Base-by-base conservation (phyloP, 805 yeast species). In the Torulaspora delbrueckii region DNA sequence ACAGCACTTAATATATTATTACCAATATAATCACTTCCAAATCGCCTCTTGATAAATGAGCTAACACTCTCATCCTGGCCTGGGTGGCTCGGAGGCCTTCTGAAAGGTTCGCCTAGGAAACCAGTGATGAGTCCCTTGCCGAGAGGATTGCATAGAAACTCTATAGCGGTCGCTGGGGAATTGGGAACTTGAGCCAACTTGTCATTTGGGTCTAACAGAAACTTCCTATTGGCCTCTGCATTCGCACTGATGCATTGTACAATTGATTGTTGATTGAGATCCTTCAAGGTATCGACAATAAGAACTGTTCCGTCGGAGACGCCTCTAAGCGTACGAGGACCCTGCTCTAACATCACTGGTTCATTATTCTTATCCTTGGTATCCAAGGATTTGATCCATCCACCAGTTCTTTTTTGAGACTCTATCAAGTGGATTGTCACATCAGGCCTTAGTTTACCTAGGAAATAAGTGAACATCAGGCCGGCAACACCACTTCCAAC, bases 401-500 rank as follows among this genome's bases (percentile, higher is more conserved):
- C 99, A 10, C 96, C 97, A 4, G 78, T 65, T 32, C 79, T 67
- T 0, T 57, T 44, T 1, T 72, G 51, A 13, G 74, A 60, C 51
- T 91, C 98, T 47, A 74, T 76, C 0, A 91, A 58, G 1, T 77
- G 77, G 37, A 91, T 74, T 3, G 68, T 65, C 14, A 86, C 55
- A 62, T 89, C 96, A 0, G 96, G 96, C 41, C 96, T 72, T n/a
- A 87, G 62, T 44, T 75, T 76, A 28, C 74, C 71, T 10, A 89
- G 69, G 57, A 83, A 85, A 56, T 82, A 84, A 1, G 84, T 78
- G 58, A 77, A 85, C 2, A 88, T 70, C 3, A 93, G 70, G 0
- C 97, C 97, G 0, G 96, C 84, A 2, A 91, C 77, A 0, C 99
- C 99, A 0, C 86, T 83, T 0, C 99, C 99, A 1, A 89, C 59